A percentile compares a stretch with the other conserved stretches of the same genome.
phyloP scores from a whole-genome alignment of 352 stramenopile species.

The Phytophthora hybrid region DNA sequence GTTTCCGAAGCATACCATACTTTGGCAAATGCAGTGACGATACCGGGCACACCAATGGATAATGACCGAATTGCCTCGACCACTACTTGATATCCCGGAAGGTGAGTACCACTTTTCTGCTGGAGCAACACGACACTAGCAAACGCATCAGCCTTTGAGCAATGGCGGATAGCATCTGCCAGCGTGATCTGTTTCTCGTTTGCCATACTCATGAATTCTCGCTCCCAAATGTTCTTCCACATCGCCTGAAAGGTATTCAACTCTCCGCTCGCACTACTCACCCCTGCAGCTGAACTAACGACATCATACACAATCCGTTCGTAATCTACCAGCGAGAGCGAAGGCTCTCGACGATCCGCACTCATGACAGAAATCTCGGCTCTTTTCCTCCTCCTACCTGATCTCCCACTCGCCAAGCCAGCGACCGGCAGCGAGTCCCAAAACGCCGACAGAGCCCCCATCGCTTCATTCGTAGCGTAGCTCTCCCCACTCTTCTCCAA shows the following conservation, averaged over 20 bases:
- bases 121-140: conserved; percentile 14
- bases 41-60: conserved; percentile 10
- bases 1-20: conserved; percentile 19
- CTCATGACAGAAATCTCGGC: conserved; percentile 18
- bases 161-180: conserved; percentile 42
- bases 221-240: conserved; percentile 50
- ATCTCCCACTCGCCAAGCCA: conserved; percentile 12
- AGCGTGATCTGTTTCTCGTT: conserved; percentile 21
- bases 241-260: conserved; percentile 20
- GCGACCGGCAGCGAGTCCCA: conserved; percentile 25
- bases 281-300: neutral
- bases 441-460: conserved; percentile 35
- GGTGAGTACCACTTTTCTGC: neutral
- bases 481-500: conserved; percentile 35
- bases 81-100: conserved; percentile 43
- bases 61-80: conserved; percentile 28
- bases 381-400: conserved; percentile 22
- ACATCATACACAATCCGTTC: conserved; percentile 19
- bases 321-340: conserved; percentile 23
- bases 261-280: neutral
- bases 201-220: conserved; percentile 30
- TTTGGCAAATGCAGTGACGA: conserved; percentile 32
- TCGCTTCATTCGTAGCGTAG: conserved; percentile 28
- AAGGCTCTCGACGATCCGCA: conserved; percentile 8
- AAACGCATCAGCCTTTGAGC: conserved; percentile 48